Percentiles rank a stretch among this genome's conserved stretches.
Conservation (phyloP, 2,329 filamentous ascomycete genomes). For the Lojkania enalia region DNA sequence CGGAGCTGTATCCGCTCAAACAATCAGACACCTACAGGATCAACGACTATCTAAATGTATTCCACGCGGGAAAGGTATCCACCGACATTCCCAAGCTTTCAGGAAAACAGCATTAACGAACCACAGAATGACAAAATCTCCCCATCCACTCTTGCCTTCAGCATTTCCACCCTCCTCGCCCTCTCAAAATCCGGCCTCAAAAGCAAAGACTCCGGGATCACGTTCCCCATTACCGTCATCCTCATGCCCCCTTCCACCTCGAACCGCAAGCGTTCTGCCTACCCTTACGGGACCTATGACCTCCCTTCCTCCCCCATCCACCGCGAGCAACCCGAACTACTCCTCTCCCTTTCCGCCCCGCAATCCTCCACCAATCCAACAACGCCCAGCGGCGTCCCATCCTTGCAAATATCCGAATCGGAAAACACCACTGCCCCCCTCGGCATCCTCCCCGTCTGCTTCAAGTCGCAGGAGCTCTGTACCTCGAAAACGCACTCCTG, state of each 20-base stretch:
- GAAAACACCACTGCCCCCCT: constrained; percentile 41
- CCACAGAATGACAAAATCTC: constrained; percentile 18
- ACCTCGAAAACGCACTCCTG: constrained; percentile 73
- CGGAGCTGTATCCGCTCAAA: constrained; percentile 21
- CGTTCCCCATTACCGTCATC: constrained; percentile 41
- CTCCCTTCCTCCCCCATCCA: constrained; percentile 27
- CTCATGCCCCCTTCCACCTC: constrained; percentile 38
- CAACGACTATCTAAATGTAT: constrained; percentile 35
- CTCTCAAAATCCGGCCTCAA: no score
- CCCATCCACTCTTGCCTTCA: constrained; percentile 17
- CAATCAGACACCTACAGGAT: constrained; percentile 20
- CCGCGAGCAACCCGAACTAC: constrained; percentile 36
- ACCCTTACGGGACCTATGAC: constrained; percentile 42
- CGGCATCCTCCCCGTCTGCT: constrained; percentile 72
- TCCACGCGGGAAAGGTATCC: constrained; percentile 26
- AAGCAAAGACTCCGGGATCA: no score
- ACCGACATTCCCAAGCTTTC: constrained; percentile 12
- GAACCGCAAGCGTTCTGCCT: constrained; percentile 36
- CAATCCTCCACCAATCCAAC: constrained; percentile 25
- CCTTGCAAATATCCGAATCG: constrained; percentile 20
- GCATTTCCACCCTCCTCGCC: constrained; percentile 14
- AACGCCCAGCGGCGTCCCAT: constrained; percentile 29
- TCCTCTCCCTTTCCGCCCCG: constrained; percentile 30
- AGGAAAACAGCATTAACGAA: not conserved
- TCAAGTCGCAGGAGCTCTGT: constrained; percentile 70